Percentiles rank a stretch among this genome's conserved stretches.
phyloP scores from a whole-genome alignment of 441 rosid genomes.

The Populus tomentosa region DNA sequence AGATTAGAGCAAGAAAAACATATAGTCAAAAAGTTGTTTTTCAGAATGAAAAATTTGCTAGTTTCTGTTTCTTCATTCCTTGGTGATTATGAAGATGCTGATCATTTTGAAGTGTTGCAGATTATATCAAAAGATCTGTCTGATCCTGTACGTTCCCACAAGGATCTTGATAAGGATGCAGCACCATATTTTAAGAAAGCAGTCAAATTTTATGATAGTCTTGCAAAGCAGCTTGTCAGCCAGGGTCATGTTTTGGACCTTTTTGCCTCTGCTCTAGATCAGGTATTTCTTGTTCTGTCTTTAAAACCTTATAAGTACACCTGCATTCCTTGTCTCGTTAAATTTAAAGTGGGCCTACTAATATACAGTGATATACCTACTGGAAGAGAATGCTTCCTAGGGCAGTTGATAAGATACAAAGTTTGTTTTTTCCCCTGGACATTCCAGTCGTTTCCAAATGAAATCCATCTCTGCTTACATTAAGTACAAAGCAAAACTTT shows the following conservation, averaged over 20 bases:
- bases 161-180: constrained; percentile 99
- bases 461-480: neutral
- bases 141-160: constrained; percentile 98
- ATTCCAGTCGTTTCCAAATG: neutral
- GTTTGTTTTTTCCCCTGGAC: neutral
- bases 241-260: constrained; percentile 97
- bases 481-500: neutral
- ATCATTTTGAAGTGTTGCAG: constrained; percentile 39
- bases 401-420: neutral
- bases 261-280: constrained; percentile 99
- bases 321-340: neutral
- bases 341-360: neutral
- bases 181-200: constrained; percentile 95
- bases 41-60: neutral
- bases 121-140: constrained; percentile 91
- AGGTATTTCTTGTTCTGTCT: constrained; percentile 41
- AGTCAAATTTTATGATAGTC: constrained; percentile 78
- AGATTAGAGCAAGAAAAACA: neutral
- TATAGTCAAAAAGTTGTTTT: neutral
- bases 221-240: constrained; percentile 91
- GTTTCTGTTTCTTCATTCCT: neutral
- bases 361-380: neutral
- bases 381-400: neutral
- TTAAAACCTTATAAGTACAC: neutral
- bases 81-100: constrained; percentile 10